Evolutionary conservation across 2,329 filamentous ascomycete genomes (phyloP), one percentile per base, ranked within the genome.

Genomic region (Penicillium hordei): DNA sequence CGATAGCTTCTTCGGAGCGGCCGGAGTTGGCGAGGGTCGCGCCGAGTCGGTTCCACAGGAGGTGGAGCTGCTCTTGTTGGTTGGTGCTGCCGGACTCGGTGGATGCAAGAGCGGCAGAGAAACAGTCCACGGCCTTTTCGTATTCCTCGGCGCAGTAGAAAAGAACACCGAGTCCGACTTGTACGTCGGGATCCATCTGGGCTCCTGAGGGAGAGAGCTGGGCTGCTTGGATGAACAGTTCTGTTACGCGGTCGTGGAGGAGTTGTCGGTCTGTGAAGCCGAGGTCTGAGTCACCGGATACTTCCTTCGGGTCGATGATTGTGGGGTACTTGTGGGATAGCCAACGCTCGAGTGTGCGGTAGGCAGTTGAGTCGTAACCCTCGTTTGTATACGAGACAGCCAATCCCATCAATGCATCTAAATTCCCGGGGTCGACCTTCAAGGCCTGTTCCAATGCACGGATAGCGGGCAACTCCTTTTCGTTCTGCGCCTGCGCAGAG

Each of bases 111-210:
- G 95, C 93, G 0, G 93, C 88, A 55, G 89, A 90, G 84, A 99
- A 99, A 81, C 95, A 99, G 80, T 99, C 94, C 38, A 99, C 93
- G 0, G 94, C 94, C 79, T 99, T 99, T 73, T 94, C 91, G 79
- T 97, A 97, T 72, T 97, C 93, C 76, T 99, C 94, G 31, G 91
- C 92, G 51, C 93, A 94, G 77, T 99, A 99, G 80, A 99, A 97
- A 17, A 99, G 84, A 5, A 99, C 94, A 36, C 95, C 95, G 1
- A 99, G 83, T 1, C 94, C 94, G 58, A 99, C 94, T 77, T 99
- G 95, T 8, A 99, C 94, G 72, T 99, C 94, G 0, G 94, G 94
- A 70, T 99, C 95, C 90, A 99, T 97, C 70, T 94, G 91, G 70
- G 92, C 91, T 60, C 93, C 94, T 48, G 91, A 88, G 0, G 94